Base-by-base conservation (phyloP, 2,329 filamentous ascomycete genomes). In the Cladosporium austrohemisphaericum region DNA sequence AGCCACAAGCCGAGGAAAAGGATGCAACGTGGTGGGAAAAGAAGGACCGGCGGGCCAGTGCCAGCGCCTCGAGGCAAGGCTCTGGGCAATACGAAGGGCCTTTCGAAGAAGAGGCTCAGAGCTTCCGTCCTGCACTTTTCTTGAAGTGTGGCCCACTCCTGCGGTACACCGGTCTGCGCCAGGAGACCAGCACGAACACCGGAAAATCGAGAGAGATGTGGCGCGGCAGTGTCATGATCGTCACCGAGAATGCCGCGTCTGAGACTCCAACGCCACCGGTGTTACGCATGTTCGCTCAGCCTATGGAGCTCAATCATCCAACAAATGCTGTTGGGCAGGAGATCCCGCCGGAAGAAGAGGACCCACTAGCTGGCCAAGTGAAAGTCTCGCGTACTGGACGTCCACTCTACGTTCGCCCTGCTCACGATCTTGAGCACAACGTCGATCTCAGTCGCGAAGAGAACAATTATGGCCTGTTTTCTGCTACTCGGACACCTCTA, bases 191-290 rank as follows among this genome's bases (percentile, higher is more conserved):
- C 14, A 64, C 71, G 25, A 68, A 65, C 23, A 65, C 62, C 49
- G 68, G 46, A 65, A 46, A 66, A 65, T 66, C 66, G 0, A 57
- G 61, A 9, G 83, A 88, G 35, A 83, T 92, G 16, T 98, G 93
- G 93, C 82, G 91, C 65, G 93, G 93, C 4, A 94, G 83, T 52
- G 78, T 97, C 50, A 90, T 98, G 88, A 95, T 98, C 60, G 90
- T 98, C 18, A 97, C 93, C 0, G 78, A 83, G 45, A 92, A 98
- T 62, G 78, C 81, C 2, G 80, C 85, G 32, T 97, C 92, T 2
- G 86, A 85, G 1, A 95, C 96, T 62, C 83, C 88, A 40, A 79
- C 79, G n/a, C 67, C 73, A 0, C 93, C 93, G 3, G 87, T 79
- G 0, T 72, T 98, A 55, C 80, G 91, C 35, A 69, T 98, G 3